Base-by-base conservation (phyloP, 2,329 filamentous ascomycete genomes). In the Aspergillus awamori region DNA sequence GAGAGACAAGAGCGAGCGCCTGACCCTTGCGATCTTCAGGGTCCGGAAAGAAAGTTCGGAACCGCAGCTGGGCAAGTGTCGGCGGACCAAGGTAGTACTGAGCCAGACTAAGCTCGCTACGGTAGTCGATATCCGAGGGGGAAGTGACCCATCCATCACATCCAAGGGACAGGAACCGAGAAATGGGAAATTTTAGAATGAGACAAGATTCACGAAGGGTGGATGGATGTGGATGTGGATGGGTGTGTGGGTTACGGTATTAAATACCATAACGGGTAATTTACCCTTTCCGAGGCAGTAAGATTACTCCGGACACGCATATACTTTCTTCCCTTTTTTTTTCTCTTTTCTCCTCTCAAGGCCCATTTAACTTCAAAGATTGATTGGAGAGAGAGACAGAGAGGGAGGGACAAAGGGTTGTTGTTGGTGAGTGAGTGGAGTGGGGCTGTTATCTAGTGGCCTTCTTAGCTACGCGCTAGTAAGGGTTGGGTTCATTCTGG, bases 31-130 rank as follows among this genome's bases (percentile, higher is more conserved):
- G 53, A 56, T 56, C 53, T 56, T 56, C 53, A 56, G 53, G 53
- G 53, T 56, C 53, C 53, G 53, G 33, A 45, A 56, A 56, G 53
- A 56, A 56, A 56, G 53, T 56, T 56, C 30, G 53, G 41, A 47
- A 56, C 39, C 53, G 36, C 30, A 45, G 38, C 53, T 43, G 26
- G 38, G 28, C 39, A 51, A 28, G 26, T 33, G 33, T 36, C 33
- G 33, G 4, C 47, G 26, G 26, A 30, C 47, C 47, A 51, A 28
- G 47, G 47, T 51, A n/a, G 47, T 26, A 49, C 6, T 15, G 45
- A 49, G 8, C 22, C 24, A 11, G 45, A 43, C 53, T 45, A 53
- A 53, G 11, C 36, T 38, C 8, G 17, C 51, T 53, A 39, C 30
- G 51, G 36, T 39, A 53, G 51, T 53, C 22, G 51, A 53, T 51